A percentile compares a stretch with the other conserved stretches of the same genome.
These are phyloP conservation scores for Discostella stelligeroides DNA, from an alignment of 108 stramenopile species.

Conservation along the genomic window DNA sequence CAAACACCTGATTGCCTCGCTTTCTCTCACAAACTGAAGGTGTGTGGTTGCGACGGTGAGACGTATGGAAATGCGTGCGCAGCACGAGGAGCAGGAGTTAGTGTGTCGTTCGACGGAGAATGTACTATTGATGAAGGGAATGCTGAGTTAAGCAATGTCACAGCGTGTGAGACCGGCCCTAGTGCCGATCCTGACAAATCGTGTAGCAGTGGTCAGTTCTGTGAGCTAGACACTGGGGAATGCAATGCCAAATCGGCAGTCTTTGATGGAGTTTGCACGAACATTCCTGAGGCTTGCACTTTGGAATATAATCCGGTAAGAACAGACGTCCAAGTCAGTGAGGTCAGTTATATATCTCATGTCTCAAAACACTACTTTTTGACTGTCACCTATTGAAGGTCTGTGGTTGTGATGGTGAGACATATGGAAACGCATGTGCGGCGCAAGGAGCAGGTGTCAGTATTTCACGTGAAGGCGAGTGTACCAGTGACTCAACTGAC, in stretches of 20 bases:
- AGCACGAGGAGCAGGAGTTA: not conserved
- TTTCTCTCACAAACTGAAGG: not conserved
- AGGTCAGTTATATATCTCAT: too few relatives aligned
- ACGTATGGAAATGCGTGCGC: constrained; percentile 5
- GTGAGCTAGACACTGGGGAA: not conserved
- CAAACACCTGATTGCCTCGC: not conserved
- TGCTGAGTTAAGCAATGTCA: too few relatives aligned
- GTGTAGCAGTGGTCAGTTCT: not conserved
- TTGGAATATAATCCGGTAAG: not conserved
- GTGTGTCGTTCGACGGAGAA: not conserved
- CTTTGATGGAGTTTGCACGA: not conserved
- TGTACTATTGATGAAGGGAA: not conserved
- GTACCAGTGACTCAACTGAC: not conserved
- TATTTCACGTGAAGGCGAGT: constrained; percentile 4
- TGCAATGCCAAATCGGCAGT: not conserved
- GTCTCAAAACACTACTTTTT: not conserved
- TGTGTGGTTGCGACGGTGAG: constrained; percentile 2
- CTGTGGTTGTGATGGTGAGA: constrained; percentile 1
- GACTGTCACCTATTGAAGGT: too few relatives aligned
- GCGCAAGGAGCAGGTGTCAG: not conserved
- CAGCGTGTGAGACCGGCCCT: constrained; percentile 3
- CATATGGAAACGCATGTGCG: not conserved
- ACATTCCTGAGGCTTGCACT: not conserved
- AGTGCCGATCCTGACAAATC: constrained; percentile 11
- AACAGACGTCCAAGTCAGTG: too few relatives aligned